These are phyloP conservation scores for Mimosa bimucronata DNA, from an alignment of 306 rosid genomes.

Conservation along the genomic window DNA sequence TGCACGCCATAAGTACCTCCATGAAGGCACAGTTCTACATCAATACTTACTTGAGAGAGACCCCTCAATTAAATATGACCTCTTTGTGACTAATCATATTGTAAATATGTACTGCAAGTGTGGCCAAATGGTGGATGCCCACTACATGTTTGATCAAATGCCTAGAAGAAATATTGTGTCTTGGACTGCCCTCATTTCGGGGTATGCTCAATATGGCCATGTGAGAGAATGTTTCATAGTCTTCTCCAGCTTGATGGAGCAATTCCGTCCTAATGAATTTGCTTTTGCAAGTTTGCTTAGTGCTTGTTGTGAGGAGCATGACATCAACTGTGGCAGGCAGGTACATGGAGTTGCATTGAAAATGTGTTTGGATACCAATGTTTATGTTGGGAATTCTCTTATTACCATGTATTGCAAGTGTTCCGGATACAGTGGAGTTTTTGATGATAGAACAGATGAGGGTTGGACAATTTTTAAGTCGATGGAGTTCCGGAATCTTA, in stretches of 20 bases:
- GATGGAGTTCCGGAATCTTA: slow-evolving; percentile 60
- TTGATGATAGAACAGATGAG: slow-evolving; percentile 45
- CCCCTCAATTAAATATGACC: slow-evolving; percentile 45
- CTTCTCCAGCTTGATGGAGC: slow-evolving; percentile 60
- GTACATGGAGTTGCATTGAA: slow-evolving; percentile 78
- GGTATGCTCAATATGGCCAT: slow-evolving; percentile 57
- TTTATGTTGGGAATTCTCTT: slow-evolving; percentile 80
- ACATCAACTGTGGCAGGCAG: slow-evolving; percentile 62
- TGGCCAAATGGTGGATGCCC: slow-evolving; percentile 57
- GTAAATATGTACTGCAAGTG: slow-evolving; percentile 79
- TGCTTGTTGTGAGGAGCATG: slow-evolving; percentile 46
- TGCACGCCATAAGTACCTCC: slow-evolving; percentile 57
- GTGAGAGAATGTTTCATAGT: slow-evolving; percentile 51
- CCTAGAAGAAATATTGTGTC: slow-evolving; percentile 67
- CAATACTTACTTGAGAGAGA: slow-evolving; percentile 53
- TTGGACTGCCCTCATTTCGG: slow-evolving; percentile 86
- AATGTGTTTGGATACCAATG: slow-evolving; percentile 64
- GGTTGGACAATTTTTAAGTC: slow-evolving; percentile 69
- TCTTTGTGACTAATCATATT: slow-evolving; percentile 73
- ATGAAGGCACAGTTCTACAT: slow-evolving; percentile 70
- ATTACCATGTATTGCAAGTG: slow-evolving; percentile 78
- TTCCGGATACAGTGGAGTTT: slow-evolving; percentile 28
- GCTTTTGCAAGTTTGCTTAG: slow-evolving; percentile 78
- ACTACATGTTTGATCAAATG: slow-evolving; percentile 68
- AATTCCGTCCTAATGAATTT: slow-evolving; percentile 72